Evolutionary conservation across 768 basidiomycete genomes (phyloP), one percentile per base, ranked within the genome.

Genomic region (Mycena haematopus): DNA sequence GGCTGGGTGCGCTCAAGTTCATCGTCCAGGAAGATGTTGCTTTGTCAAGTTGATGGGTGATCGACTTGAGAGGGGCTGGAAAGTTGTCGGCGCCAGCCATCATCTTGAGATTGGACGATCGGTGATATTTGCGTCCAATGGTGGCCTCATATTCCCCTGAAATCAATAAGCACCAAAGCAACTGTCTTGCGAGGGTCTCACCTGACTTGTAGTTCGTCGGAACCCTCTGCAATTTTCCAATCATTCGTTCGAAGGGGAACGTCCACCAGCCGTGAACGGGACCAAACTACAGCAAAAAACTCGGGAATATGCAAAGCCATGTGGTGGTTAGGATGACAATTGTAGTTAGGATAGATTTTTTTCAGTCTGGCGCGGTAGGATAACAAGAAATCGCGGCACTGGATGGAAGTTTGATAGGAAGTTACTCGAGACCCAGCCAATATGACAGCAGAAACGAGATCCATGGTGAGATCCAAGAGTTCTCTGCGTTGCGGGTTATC

Each of bases 191-290:
- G n/a, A n/a, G n/a, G n/a, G n/a, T n/a, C n/a, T n/a, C n/a, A 38
- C 36, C 36, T 38, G 36, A 14, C 36, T 38, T 38, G 14, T 38
- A 38, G n/a, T 73, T 71, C 10, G 70, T 74, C 17, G 62, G 62
- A 15, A 69, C 45, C 1, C 65, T 52, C 44, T 75, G 71, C 24
- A 75, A 33, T 7, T 51, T 46, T 0, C 76, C 70, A 15, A 72
- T 76, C 6, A 71, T 52, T 2, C 70, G 17, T 57, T 77, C 70
- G 44, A 75, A 74, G 1, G 73, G 71, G 54, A 76, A 78, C 47
- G 72, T 70, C 71, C 78, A 75, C 76, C 75, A 78, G 0, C 68
- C 68, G 59, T 74, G 70, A 31, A 71, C 63, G 5, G 77, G 78
- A 0, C 79, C 76, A 58, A 72, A 78, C n/a, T 8, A 58, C 27